phyloP scores from a whole-genome alignment of 2,329 filamentous ascomycete genomes.

The Ceratocystis colombiana region DNA sequence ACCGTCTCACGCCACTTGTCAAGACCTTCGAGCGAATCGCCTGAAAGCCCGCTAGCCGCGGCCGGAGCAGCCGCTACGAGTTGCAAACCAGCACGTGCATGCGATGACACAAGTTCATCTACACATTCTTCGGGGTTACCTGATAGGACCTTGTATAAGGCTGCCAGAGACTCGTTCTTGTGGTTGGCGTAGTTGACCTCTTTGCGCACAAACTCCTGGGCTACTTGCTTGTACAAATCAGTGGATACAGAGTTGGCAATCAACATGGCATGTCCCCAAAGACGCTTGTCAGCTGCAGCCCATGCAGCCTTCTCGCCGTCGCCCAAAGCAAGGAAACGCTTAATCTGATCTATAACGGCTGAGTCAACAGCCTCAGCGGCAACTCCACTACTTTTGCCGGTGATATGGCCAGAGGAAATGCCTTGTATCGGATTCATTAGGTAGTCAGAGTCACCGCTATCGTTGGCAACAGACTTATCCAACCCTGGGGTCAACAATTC shows the following conservation, averaged over 20 bases:
- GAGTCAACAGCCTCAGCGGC: conserved; percentile 58
- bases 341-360: conserved; percentile 59
- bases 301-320: conserved; percentile 87
- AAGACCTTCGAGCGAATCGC: conserved; percentile 70
- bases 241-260: conserved; percentile 69
- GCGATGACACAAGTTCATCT: conserved; percentile 87
- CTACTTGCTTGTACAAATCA: conserved; percentile 82
- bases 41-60: conserved; percentile 38
- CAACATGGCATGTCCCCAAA: conserved; percentile 95
- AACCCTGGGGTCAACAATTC: conserved; percentile 56
- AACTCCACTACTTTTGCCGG: conserved; percentile 35
- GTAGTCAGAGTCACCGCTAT: conserved; percentile 11
- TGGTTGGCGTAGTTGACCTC: conserved; percentile 76
- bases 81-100: conserved; percentile 82
- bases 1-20: conserved; percentile 93
- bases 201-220: conserved; percentile 89
- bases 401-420: background rate
- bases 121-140: conserved; percentile 91
- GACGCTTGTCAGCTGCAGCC: conserved; percentile 80
- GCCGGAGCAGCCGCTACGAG: conserved; percentile 68
- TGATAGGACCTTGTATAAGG: conserved; percentile 85
- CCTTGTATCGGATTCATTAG: conserved; percentile 12
- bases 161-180: conserved; percentile 77
- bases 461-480: conserved; percentile 4
- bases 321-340: conserved; percentile 62